These are phyloP conservation scores for Phaffia tasmanica DNA, from an alignment of 768 basidiomycete species.

Conservation along the genomic window DNA sequence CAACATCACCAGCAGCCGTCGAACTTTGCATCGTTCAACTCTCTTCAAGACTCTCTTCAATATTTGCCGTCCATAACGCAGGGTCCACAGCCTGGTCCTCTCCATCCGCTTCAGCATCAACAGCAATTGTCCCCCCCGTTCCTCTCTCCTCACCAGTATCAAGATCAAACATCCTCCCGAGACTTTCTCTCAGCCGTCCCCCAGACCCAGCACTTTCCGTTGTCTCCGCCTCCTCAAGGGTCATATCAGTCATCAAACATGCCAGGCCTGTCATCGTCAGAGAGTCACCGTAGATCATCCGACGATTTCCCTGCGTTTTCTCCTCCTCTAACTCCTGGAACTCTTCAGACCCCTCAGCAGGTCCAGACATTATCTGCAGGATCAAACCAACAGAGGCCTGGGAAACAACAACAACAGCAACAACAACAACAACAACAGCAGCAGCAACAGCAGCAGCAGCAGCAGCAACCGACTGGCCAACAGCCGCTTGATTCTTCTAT, in stretches of 20 bases:
- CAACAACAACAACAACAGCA: constrained; percentile 2
- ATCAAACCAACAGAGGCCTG: neutral
- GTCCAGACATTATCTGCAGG: neutral
- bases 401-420: neutral
- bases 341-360: neutral
- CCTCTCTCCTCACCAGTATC: neutral
- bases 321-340: constrained; percentile 15
- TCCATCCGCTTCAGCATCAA: neutral
- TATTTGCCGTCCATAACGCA: neutral
- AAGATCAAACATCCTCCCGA: neutral
- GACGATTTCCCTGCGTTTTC: constrained; percentile 7
- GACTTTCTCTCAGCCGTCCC: no score
- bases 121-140: neutral
- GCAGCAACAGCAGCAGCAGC: neutral
- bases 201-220: neutral
- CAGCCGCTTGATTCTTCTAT: no score
- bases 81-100: neutral
- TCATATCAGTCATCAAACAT: neutral
- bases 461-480: neutral
- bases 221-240: constrained; percentile 4
- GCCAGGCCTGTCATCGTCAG: no score
- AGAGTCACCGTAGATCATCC: neutral
- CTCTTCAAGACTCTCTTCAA: neutral
- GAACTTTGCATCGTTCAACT: neutral
- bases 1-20: constrained; percentile 2